Evolutionary conservation across 352 stramenopile genomes (phyloP), one percentile per base, ranked within the genome.

Genomic region (Phytophthora sojae): DNA sequence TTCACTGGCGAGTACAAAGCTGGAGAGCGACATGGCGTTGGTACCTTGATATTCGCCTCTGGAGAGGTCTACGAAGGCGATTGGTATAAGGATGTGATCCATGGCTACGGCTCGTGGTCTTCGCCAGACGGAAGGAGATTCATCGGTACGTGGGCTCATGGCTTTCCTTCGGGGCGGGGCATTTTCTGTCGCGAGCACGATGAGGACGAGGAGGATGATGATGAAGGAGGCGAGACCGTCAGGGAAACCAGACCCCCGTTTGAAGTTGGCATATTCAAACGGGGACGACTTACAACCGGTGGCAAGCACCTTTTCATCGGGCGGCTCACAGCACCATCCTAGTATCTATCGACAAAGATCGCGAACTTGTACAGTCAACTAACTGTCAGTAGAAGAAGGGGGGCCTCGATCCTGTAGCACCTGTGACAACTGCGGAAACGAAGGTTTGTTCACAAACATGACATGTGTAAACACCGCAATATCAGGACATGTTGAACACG

Each of bases 61-160:
- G 86, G 85, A 12, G 88, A 92, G 60, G 55, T 81, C 2, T 96
- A 88, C 50, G 88, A 96, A 73, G 88, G 86, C 30, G 78, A 82
- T 51, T 96, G 86, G 88, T 15, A 62, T 9, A 63, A 65, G 3
- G 81, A 83, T 54, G 66, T 76, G 30, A 75, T 91, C 44, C 64
- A 86, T 15, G 88, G 88, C 21, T 92, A 87, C 62, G 88, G 88
- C n/a, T 81, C 78, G 39, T 94, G 84, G 82, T 80, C 75, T 26
- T 77, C 76, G 6, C 67, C 70, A 17, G 73, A 82, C 37, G 81
- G 82, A 11, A 70, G 67, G 29, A 76, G 69, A 12, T 94, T 81
- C 49, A 77, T 92, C 47, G 86, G 88, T 44, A 69, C 68, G 25
- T 96, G 88, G 88, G 26, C 65, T 21, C 47, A 86, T 58, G 86